phyloP scores from a whole-genome alignment of 805 yeast genomes.

The Blastobotrys attinorum region DNA sequence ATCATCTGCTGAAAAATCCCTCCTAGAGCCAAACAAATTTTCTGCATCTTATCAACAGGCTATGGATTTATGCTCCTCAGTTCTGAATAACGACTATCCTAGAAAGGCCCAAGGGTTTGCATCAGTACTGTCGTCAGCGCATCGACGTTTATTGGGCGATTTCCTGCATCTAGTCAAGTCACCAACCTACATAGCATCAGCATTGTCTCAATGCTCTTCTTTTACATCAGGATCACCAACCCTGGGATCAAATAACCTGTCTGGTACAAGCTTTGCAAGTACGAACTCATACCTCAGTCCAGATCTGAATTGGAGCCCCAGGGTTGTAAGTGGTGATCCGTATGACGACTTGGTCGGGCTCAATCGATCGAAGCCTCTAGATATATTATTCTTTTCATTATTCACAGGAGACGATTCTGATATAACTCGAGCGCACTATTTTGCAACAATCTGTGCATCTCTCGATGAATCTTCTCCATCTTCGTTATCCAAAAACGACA shows the following conservation, averaged over 20 bases:
- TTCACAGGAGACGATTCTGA: conserved; percentile 21
- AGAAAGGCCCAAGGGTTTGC: conserved; percentile 8
- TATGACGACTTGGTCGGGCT: conserved; percentile 19
- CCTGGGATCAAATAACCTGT: conserved; percentile 11
- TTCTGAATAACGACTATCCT: conserved; percentile 7
- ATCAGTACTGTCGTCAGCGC: conserved; percentile 18
- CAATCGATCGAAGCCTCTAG: conserved; percentile 23
- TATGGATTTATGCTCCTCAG: conserved; percentile 12
- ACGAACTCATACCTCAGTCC: no score
- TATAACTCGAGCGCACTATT: conserved; percentile 20
- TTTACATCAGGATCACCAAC: conserved; percentile 14
- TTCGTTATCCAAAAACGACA: conserved; percentile 17
- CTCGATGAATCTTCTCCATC: conserved; percentile 16
- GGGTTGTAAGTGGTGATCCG: conserved; percentile 12
- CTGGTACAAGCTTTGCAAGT: background rate
- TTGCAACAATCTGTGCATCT: conserved; percentile 21
- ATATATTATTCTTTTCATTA: conserved; percentile 25
- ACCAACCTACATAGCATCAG: conserved; percentile 28
- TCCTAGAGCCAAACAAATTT: conserved; percentile 15
- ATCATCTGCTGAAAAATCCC: conserved; percentile 7
- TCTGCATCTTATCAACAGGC: conserved; percentile 15
- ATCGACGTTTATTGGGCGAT: conserved; percentile 25
- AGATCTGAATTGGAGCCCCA: no score
- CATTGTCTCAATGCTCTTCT: conserved; percentile 20
- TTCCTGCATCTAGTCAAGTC: conserved; percentile 28